These are phyloP conservation scores for Kluyveromyces lactis DNA, from an alignment of 805 yeast species.

Conservation along the genomic window DNA sequence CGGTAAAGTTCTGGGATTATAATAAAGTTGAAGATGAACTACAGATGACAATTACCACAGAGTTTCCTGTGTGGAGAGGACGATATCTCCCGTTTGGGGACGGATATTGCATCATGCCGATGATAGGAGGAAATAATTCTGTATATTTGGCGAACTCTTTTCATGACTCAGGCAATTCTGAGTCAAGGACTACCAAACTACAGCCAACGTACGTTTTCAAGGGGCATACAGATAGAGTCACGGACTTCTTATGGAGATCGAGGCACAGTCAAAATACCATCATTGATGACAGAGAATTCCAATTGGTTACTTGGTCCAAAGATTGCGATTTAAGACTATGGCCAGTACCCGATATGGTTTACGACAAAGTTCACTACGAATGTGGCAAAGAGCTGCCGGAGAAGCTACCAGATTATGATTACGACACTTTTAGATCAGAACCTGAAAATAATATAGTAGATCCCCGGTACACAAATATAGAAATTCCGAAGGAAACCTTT, in stretches of 20 bases:
- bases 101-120: constrained; percentile 84
- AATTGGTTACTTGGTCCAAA: constrained; percentile 88
- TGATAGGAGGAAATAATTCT: constrained; percentile 68
- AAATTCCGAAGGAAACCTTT: constrained; percentile 27
- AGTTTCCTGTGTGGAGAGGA: constrained; percentile 84
- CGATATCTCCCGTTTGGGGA: constrained; percentile 83
- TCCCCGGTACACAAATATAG: constrained; percentile 27
- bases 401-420: constrained; percentile 36
- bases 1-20: constrained; percentile 77
- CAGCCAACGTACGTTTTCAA: constrained; percentile 53
- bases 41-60: constrained; percentile 52
- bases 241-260: constrained; percentile 82
- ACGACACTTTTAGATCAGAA: constrained; percentile 44
- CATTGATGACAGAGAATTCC: constrained; percentile 72
- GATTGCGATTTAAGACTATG: constrained; percentile 80
- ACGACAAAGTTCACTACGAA: constrained; percentile 38
- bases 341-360: constrained; percentile 49
- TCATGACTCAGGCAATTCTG: constrained; percentile 5
- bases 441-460: constrained; percentile 27
- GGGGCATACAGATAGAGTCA: constrained; percentile 80
- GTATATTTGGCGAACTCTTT: constrained; percentile 29
- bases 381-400: constrained; percentile 32
- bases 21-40: constrained; percentile 37
- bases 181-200: constrained; percentile 25
- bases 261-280: constrained; percentile 39